Conservation (phyloP, 2,329 filamentous ascomycete genomes). For the Calonectria hongkongensis region DNA sequence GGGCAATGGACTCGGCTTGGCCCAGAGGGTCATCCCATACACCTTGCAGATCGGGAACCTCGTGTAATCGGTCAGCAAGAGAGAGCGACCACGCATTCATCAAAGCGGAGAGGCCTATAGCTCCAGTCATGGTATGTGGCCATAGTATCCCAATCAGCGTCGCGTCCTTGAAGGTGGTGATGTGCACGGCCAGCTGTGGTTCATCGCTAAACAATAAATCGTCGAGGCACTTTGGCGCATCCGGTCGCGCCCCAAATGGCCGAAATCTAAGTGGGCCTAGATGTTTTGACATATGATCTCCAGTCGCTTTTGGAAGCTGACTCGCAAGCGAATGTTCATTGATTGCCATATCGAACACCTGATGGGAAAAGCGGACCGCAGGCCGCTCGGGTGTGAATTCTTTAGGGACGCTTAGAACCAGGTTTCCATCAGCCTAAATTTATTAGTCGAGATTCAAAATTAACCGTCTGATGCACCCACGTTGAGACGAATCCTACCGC, state of each 20-base stretch:
- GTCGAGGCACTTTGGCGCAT: constrained; percentile 53
- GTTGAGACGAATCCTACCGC: constrained; percentile 55
- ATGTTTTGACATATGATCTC: constrained; percentile 46
- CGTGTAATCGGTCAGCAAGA: constrained; percentile 63
- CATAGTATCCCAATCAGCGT: constrained; percentile 68
- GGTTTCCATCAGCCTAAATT: constrained; percentile 42
- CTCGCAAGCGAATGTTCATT: constrained; percentile 64
- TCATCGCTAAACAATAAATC: constrained; percentile 65
- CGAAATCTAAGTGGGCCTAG: constrained; percentile 42
- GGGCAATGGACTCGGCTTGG: not conserved
- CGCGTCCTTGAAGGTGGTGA: constrained; percentile 69
- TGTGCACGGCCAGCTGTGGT: constrained; percentile 68
- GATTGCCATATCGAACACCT: constrained; percentile 59
- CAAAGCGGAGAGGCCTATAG: constrained; percentile 64
- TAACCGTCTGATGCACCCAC: constrained; percentile 1
- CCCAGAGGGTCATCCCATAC: constrained; percentile 61
- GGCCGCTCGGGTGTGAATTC: constrained; percentile 58
- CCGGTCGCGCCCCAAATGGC: constrained; percentile 39
- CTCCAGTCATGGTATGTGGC: constrained; percentile 70
- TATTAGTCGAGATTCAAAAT: not conserved
- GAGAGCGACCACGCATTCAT: constrained; percentile 67
- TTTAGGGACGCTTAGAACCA: constrained; percentile 59
- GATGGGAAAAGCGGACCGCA: constrained; percentile 63
- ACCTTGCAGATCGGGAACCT: constrained; percentile 62
- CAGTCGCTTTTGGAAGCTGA: constrained; percentile 58